Conservation (phyloP, 345 rosid genomes). For the Acer saccharum region DNA sequence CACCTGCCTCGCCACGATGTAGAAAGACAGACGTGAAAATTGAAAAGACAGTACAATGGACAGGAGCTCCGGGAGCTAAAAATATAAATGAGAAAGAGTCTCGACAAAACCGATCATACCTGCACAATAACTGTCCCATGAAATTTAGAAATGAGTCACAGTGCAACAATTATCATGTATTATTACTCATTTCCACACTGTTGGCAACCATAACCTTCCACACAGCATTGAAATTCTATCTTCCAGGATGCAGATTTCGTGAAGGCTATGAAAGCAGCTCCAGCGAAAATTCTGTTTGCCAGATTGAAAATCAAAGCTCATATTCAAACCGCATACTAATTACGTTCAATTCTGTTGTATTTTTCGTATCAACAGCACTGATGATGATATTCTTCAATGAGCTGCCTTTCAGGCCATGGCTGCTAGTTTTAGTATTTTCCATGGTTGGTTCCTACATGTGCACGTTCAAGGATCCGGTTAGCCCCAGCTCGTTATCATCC, state of each 20-base stretch:
- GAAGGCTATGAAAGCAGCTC: not conserved
- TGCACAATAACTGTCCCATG: not conserved
- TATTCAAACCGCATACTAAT: not conserved
- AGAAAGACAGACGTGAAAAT: not conserved
- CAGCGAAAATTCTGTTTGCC: not conserved
- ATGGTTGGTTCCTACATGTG: not conserved
- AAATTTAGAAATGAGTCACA: not conserved
- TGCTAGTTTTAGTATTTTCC: not conserved
- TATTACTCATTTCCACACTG: not conserved
- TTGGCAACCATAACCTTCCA: not conserved
- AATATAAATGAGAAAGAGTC: not conserved
- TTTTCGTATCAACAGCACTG: constrained; percentile 9
- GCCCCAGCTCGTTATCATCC: not conserved
- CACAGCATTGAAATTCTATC: not conserved
- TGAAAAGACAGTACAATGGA: not conserved
- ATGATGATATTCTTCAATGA: not conserved
- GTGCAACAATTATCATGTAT: not conserved
- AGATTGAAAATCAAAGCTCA: not conserved
- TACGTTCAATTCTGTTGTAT: constrained; percentile 10
- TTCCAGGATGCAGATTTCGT: not conserved
- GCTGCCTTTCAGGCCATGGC: constrained; percentile 1
- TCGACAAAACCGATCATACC: not conserved
- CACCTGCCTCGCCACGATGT: not conserved
- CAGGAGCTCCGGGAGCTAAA: constrained; percentile 1
- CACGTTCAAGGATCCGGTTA: not conserved